Evolutionary conservation across 129 eudicot genomes (phyloP), one percentile per base, ranked within the genome.

Genomic region (Gnaphalium uliginosum): DNA sequence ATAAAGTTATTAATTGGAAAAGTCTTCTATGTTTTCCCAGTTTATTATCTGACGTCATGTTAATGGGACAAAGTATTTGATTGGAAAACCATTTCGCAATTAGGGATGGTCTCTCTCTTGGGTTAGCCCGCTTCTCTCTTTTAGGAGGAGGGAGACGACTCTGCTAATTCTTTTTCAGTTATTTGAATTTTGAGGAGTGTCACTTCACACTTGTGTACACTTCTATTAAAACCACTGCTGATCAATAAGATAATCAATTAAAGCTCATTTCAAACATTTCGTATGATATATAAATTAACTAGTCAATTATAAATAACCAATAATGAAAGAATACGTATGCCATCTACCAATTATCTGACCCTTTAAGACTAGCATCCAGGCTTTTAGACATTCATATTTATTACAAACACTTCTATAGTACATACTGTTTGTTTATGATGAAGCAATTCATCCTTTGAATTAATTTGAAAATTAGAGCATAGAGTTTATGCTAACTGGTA

Each of bases 211-310:
- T 29, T 18, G 18, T 25, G 25, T 21, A 61, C 63, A 50, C 63
- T 51, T 30, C 10, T 51, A 29, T 35, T 10, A 51, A 29, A 27
- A 19, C 17, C 61, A 48, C 39, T 50, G 8, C 19, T 43, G 5
- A 13, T 25, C 35, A 26, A 25, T 43, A 50, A 51, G 75, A 51
- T 29, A 29, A 27, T 27, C 17, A 7, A 53, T 27, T 27, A 27
- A 50, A 69, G 26, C 35, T 46, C 57, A 26, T 46, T 39, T 23
- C 24, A 43, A 26, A n/a, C 15, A 29, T 51, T 27, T 4, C 21
- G 14, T 4, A 71, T 33, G 66, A 7, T 67, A 11, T 32, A 21
- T 58, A 32, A 72, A 57, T 72, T 54, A 72, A 58, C 32, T 72
- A 30, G 53, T 72, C 23, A 57, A 33, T 24, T 46, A 25, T 32